Conservation (phyloP, 352 stramenopile genomes). For the Globisporangium barbulae region DNA sequence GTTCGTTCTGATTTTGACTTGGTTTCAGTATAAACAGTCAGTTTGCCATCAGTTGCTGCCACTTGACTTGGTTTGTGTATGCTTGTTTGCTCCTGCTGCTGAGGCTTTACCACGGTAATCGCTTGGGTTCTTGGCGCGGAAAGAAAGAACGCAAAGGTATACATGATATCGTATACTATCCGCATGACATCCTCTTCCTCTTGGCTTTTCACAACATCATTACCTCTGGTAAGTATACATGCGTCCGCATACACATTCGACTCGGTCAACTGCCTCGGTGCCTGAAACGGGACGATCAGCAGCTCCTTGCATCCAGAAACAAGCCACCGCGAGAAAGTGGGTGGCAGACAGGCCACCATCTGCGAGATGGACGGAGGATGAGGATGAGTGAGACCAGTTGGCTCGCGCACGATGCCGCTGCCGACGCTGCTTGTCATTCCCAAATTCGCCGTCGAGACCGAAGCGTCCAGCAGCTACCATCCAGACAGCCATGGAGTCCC, state of each 20-base stretch:
- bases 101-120: no score
- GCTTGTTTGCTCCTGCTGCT: no score
- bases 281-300: background rate
- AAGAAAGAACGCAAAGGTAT: no score
- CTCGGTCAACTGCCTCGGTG: no score
- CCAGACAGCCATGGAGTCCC: conserved; percentile 14
- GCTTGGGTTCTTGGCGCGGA: no score
- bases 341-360: background rate
- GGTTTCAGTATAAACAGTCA: background rate
- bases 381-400: no score
- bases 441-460: background rate
- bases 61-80: background rate
- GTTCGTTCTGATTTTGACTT: background rate
- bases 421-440: conserved; percentile 4
- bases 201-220: no score
- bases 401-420: background rate
- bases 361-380: no score
- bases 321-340: background rate
- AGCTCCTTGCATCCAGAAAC: background rate
- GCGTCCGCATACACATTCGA: no score
- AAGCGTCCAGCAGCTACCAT: background rate
- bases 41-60: background rate
- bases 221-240: no score
- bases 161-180: no score
- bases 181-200: no score